phyloP scores from a whole-genome alignment of 2,329 filamentous ascomycete species.

The Coniochaeta sp. region DNA sequence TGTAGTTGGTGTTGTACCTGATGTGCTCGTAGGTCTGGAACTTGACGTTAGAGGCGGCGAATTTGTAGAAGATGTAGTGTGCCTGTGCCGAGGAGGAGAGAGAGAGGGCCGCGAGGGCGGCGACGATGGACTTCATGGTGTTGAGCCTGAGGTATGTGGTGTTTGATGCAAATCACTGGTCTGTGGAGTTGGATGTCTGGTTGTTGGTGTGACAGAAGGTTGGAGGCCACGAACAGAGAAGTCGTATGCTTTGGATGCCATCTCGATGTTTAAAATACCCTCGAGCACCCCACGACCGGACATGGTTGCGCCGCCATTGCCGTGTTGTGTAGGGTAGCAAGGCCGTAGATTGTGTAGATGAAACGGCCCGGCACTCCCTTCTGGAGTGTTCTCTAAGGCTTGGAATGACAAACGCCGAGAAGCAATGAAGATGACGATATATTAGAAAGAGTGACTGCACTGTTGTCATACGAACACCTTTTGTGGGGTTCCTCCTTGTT shows the following conservation, averaged over 20 bases:
- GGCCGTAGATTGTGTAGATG: constrained; percentile 9
- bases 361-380: constrained; percentile 11
- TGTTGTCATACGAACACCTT: constrained; percentile 10
- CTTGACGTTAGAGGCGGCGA: constrained; percentile 23
- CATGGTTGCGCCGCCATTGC: not conserved
- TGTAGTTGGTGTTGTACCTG: constrained; percentile 39
- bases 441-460: constrained; percentile 12
- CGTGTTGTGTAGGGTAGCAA: not conserved
- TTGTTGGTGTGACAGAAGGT: not conserved
- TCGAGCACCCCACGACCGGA: not conserved
- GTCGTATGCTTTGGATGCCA: not conserved
- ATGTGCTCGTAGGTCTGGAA: constrained; percentile 31
- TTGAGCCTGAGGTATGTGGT: not conserved
- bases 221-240: not conserved
- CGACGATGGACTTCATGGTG: constrained; percentile 24
- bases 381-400: constrained; percentile 4
- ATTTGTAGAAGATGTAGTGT: constrained; percentile 35
- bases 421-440: constrained; percentile 12
- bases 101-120: constrained; percentile 17
- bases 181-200: not conserved
- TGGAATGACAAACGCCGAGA: constrained; percentile 1
- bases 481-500: constrained; percentile 9
- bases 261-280: not conserved
- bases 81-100: constrained; percentile 26
- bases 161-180: not conserved